These are phyloP conservation scores for Suillus tomentosus DNA, from an alignment of 768 basidiomycete species.

Conservation along the genomic window DNA sequence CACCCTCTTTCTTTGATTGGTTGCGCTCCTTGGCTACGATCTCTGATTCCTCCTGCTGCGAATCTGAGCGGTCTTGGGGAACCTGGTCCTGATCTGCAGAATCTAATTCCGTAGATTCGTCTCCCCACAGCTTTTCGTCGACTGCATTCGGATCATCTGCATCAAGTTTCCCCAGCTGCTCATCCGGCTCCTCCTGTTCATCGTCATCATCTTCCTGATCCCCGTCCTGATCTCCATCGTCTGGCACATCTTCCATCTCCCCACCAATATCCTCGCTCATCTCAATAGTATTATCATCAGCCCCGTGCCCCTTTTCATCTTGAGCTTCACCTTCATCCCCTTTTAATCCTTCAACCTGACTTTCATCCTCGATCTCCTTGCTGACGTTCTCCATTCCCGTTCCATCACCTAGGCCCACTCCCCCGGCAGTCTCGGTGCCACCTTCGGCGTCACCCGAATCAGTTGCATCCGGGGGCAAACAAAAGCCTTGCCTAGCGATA, in stretches of 20 bases:
- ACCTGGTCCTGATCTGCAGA: constrained; percentile 56
- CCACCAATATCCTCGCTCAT: constrained; percentile 92
- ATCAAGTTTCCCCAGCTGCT: constrained; percentile 82
- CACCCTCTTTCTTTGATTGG: constrained; percentile 31
- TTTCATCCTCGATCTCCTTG: constrained; percentile 94
- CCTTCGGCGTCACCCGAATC: constrained; percentile 51
- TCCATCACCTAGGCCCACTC: constrained; percentile 89
- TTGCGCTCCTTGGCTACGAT: constrained; percentile 79
- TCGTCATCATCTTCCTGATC: constrained; percentile 48
- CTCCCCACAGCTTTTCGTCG: constrained; percentile 98
- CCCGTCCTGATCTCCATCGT: constrained; percentile 52
- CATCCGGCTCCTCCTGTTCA: constrained; percentile 71
- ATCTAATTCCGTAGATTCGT: constrained; percentile 62
- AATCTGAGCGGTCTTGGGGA: constrained; percentile 59
- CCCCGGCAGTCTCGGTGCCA: constrained; percentile 54
- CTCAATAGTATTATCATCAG: constrained; percentile 79
- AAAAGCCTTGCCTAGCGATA: constrained; percentile 87
- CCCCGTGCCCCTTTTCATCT: constrained; percentile 39
- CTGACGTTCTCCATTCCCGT: constrained; percentile 84
- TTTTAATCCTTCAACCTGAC: constrained; percentile 91
- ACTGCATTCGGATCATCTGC: constrained; percentile 78
- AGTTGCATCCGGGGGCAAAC: constrained; percentile 77
- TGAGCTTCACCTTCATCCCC: constrained; percentile 54
- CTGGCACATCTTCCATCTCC: constrained; percentile 79
- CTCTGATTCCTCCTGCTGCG: constrained; percentile 55